Percentiles rank a stretch among this genome's conserved stretches.
These are phyloP conservation scores for Canavalia gladiata DNA, from an alignment of 306 rosid genomes.

Conservation along the genomic window DNA sequence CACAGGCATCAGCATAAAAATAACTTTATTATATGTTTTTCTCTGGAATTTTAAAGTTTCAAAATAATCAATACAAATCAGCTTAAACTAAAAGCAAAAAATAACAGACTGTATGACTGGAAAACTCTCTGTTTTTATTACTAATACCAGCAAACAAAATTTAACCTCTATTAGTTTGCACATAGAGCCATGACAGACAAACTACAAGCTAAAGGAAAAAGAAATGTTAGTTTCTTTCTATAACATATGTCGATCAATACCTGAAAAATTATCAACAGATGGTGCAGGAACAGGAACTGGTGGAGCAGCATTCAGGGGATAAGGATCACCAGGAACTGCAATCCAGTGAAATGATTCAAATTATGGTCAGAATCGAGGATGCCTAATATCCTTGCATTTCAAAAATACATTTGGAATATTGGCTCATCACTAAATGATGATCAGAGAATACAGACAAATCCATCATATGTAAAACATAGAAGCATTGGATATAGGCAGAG, in stretches of 20 bases:
- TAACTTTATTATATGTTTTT: too few relatives aligned
- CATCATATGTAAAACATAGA: neutral
- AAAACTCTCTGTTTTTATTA: neutral
- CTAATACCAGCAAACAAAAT: too few relatives aligned
- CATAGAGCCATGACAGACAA: neutral
- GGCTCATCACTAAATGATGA: neutral
- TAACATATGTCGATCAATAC: constrained; percentile 53
- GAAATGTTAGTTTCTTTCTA: neutral
- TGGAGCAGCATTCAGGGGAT: constrained; percentile 67
- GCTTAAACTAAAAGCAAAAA: constrained; percentile 24
- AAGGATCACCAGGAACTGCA: constrained; percentile 96
- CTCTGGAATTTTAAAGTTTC: too few relatives aligned
- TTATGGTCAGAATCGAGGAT: neutral
- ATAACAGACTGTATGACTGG: constrained; percentile 5
- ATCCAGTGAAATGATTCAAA: constrained; percentile 39
- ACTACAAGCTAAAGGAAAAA: neutral
- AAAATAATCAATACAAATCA: neutral
- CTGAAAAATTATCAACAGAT: constrained; percentile 59
- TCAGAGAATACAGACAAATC: constrained; percentile 31
- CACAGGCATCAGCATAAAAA: too few relatives aligned
- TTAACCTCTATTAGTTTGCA: too few relatives aligned
- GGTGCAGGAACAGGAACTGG: constrained; percentile 71
- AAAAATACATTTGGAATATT: too few relatives aligned
- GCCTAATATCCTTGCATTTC: neutral
- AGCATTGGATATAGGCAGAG: neutral